These are phyloP conservation scores for Letharia lupina DNA, from an alignment of 495 filamentous ascomycete species.

Conservation along the genomic window DNA sequence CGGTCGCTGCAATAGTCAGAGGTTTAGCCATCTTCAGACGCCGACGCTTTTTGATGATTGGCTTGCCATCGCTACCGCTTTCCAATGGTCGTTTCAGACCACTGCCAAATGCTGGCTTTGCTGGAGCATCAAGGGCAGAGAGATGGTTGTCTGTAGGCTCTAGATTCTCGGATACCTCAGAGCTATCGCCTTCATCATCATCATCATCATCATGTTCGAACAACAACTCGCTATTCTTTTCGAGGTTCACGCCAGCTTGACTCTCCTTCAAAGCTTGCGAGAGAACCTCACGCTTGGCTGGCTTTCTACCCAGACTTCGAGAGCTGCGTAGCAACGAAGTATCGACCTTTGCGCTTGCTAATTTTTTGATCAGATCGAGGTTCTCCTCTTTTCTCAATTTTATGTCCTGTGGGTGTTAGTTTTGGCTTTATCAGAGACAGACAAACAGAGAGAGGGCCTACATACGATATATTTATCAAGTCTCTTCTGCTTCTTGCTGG, in stretches of 20 bases:
- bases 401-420: slow-evolving; percentile 49
- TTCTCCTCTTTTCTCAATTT: slow-evolving; percentile 95
- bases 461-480: slow-evolving; percentile 89
- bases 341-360: slow-evolving; percentile 70
- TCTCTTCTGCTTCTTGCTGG: slow-evolving; percentile 85
- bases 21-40: slow-evolving; percentile 28
- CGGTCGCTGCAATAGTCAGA: slow-evolving; percentile 33
- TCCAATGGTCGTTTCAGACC: slow-evolving; percentile 85
- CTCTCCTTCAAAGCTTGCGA: slow-evolving; percentile 49
- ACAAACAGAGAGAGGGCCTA: slow-evolving; percentile 1
- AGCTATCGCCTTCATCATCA: slow-evolving; percentile 27
- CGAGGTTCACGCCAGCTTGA: slow-evolving; percentile 22
- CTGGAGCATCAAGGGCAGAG: not conserved
- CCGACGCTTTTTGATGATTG: slow-evolving; percentile 62
- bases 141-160: slow-evolving; percentile 6
- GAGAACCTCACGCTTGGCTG: slow-evolving; percentile 57
- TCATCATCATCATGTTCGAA: slow-evolving; percentile 43
- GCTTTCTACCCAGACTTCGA: slow-evolving; percentile 59
- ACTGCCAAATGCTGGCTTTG: slow-evolving; percentile 47
- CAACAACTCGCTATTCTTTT: not conserved
- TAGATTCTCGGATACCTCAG: slow-evolving; percentile 23
- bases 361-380: slow-evolving; percentile 69
- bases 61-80: slow-evolving; percentile 64
- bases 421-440: not conserved
- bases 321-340: slow-evolving; percentile 70